Evolutionary conservation across 2,329 filamentous ascomycete genomes (phyloP).

Genomic region (Chalaropsis ovoidea): DNA sequence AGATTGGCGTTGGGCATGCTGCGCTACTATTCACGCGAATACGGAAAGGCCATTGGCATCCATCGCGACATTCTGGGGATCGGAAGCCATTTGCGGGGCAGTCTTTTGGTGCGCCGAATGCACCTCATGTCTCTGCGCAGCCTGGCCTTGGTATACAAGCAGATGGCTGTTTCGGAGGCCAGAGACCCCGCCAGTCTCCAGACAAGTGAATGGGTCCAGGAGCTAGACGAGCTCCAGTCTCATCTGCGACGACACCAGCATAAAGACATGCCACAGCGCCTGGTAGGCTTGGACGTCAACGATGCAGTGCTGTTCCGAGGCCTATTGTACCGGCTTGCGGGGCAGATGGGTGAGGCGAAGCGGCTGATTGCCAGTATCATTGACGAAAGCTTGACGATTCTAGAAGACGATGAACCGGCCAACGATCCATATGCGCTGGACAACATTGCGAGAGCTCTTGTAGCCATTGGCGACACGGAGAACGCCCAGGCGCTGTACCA

Average conservation of each 20-base stretch:
- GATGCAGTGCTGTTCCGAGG: conserved; percentile 36
- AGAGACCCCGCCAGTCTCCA: conserved; percentile 27
- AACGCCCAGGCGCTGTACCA: conserved; percentile 35
- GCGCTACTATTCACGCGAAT: conserved; percentile 32
- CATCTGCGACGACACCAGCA: conserved; percentile 35
- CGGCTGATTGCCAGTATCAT: conserved; percentile 32
- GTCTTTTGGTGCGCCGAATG: conserved; percentile 34
- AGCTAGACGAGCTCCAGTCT: conserved; percentile 33
- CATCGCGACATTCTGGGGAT: conserved; percentile 34
- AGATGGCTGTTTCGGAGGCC: conserved; percentile 29
- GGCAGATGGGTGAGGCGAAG: conserved; percentile 29
- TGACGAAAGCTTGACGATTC: conserved; percentile 34
- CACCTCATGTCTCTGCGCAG: conserved; percentile 36
- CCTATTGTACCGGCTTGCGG: conserved; percentile 33
- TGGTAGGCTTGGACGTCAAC: conserved; percentile 37
- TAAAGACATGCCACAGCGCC: conserved; percentile 34
- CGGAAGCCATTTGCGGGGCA: conserved; percentile 36
- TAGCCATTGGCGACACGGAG: conserved; percentile 33
- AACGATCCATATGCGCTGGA: conserved; percentile 38
- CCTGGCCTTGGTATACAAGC: conserved; percentile 35
- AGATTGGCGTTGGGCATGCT: conserved; percentile 34
- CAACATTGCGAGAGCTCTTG: conserved; percentile 35
- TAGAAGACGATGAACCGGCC: conserved; percentile 36
- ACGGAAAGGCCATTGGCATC: conserved; percentile 32
- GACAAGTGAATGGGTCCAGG: conserved; percentile 31